These are phyloP conservation scores for Arthrinium phaeospermum DNA, from an alignment of 2,329 filamentous ascomycete species.

Conservation along the genomic window DNA sequence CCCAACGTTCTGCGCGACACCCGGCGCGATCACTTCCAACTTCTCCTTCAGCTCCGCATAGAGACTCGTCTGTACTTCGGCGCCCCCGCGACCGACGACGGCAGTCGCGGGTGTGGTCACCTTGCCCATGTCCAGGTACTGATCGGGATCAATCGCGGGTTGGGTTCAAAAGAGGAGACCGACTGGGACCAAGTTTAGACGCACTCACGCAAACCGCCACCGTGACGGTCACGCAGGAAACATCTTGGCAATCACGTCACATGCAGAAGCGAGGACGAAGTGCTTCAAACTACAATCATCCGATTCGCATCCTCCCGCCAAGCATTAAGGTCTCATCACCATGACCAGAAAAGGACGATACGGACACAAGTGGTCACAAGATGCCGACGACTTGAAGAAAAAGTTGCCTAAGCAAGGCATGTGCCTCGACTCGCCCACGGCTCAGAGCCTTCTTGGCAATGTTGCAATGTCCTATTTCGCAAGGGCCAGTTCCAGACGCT, in stretches of 20 bases:
- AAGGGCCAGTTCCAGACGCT: no score
- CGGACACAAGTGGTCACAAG: not conserved
- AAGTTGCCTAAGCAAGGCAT: not conserved
- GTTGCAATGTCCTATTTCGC: not conserved
- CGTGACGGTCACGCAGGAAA: no score
- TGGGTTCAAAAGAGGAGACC: no score
- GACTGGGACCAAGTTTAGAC: no score
- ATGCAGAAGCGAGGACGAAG: no score
- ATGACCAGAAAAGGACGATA: not conserved
- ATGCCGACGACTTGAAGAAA: not conserved
- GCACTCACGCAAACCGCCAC: no score
- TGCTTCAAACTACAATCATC: no score
- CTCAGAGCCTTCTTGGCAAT: not conserved
- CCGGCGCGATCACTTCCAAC: slow-evolving; percentile 16
- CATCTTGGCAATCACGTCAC: no score
- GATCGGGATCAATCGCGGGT: no score
- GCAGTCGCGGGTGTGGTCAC: slow-evolving; percentile 15
- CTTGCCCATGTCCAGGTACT: slow-evolving; percentile 19
- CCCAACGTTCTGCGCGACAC: not conserved
- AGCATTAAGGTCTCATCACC: no score
- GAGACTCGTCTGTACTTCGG: not conserved
- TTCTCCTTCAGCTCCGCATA: slow-evolving; percentile 14
- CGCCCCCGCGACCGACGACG: slow-evolving; percentile 12
- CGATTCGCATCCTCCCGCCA: no score
- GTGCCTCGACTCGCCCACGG: not conserved